Base-by-base conservation (phyloP, 768 basidiomycete species). In the Mycena polygramma region DNA sequence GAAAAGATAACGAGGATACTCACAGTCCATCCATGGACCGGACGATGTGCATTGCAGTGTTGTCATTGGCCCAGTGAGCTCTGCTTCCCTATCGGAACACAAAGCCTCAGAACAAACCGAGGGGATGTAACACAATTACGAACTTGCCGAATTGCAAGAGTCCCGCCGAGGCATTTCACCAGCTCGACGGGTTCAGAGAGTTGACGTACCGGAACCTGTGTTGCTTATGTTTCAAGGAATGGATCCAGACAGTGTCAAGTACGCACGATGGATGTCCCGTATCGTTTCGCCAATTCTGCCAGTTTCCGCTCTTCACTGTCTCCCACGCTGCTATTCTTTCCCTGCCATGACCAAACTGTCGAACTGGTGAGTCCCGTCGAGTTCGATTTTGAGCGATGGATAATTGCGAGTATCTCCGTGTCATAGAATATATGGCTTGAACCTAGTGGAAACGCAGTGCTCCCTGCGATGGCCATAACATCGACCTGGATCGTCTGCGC, bases 41-140 rank as follows among this genome's bases (percentile, higher is more conserved):
- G 41, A 94, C 84, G 57, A 90, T 81, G 69, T 95, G 94, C 92
- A 96, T 94, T 0, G 93, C 84, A 7, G 93, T 94, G 72, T 95
- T 95, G 57, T 94, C 94, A 1, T 87, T 77, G 14, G 89, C 87
- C 94, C 94, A 95, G 75, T 91, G 92, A 8, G 83, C 84, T 55
- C 94, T 87, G 36, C 86, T 81, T 22, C 94, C 94, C 91, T 95
- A 64, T 39, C 15, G 72, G 67, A 30, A 43, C 57, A 59, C 53
- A n/a, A 59, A 55, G 30, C 65, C 37, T 24, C 30, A 46, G 45
- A 57, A 15, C 46, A 20, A n/a, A n/a, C 51, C 24, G 1, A 53
- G 41, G 43, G 60, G 52, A 54, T 57, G 9, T 22, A n/a, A 19
- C 13, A 46, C 41, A 19, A 30, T 37, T 22, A 63, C 79, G 71